These are phyloP conservation scores for Zoysia japonica DNA, from an alignment of 176 grass and related monocot species.

Conservation along the genomic window DNA sequence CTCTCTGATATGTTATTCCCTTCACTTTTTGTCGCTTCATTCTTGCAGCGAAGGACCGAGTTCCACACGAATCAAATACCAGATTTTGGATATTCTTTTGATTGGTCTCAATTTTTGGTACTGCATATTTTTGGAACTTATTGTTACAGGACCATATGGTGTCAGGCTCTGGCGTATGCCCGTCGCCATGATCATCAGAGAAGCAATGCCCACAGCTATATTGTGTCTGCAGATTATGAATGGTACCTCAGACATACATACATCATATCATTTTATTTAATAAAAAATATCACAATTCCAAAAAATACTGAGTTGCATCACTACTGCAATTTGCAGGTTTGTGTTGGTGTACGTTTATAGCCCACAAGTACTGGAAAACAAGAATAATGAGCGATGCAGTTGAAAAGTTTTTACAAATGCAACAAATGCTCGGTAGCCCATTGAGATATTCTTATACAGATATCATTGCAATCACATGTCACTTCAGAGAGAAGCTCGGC, in stretches of 20 bases:
- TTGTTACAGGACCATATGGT: neutral
- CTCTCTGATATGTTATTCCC: neutral
- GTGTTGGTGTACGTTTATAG: neutral
- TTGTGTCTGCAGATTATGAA: neutral
- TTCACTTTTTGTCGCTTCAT: neutral
- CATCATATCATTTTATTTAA: neutral
- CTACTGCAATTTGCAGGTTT: constrained; percentile 25
- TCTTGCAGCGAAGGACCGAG: neutral
- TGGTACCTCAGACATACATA: neutral
- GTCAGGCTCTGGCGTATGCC: neutral
- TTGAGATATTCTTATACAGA: neutral
- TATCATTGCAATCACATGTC: neutral
- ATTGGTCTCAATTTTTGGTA: neutral
- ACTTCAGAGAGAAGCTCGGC: neutral
- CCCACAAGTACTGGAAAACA: neutral
- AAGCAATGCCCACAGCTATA: neutral
- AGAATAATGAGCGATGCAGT: neutral
- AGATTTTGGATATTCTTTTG: neutral
- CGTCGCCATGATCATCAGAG: neutral
- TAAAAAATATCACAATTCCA: neutral
- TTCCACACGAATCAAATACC: neutral
- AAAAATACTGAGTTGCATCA: neutral
- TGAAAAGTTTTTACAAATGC: neutral
- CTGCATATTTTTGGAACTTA: neutral
- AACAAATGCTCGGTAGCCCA: neutral